Base-by-base conservation (phyloP, 179 eudicot genomes). In the Amaranthus tricolor region DNA sequence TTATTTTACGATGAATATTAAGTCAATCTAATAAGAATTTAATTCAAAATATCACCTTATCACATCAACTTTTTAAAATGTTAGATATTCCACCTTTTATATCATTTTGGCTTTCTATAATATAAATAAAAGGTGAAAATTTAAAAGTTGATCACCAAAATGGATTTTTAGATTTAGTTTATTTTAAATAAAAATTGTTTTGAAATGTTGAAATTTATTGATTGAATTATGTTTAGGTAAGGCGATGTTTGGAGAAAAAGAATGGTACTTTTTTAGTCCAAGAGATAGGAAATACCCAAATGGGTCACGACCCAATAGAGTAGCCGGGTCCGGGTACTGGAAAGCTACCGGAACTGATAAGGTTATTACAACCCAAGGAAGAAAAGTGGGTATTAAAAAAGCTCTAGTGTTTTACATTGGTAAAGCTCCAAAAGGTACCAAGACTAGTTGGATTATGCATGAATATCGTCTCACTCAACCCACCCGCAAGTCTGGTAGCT, bases 291-390 rank as follows among this genome's bases (percentile, higher is more conserved):
- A 91, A 71, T 91, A 91, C 52, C 96, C 96, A 0, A 91, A 91
- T 77, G 96, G 96, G 54, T 91, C 93, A 16, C 76, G 96, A 72
- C 96, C 96, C 11, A 91, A 91, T 79, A 83, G 96, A 81, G 89
- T 93, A 3, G 96, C 96, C 6, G 93, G 96, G 15, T 64, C 87
- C 47, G 96, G 96, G 9, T 91, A 89, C 68, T 91, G 96, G 96
- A 91, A 91, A 79, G 96, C 96, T 2, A 91, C 96, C 74, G 96
- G 96, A 6, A 93, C 91, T 1, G 96, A 91, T 73, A 91, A 89
- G 71, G 87, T 93, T 7, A 79, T 91, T n/a, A 93, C 80, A 80
- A 73, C 96, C 96, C 3, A 91, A 82, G 24, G 40, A 31, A 31
- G 40, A 31, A 12, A 93, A 4, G 78, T 84, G 7, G 96, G 89